Evolutionary conservation across 225 moss, liverwort and hornwort genomes (phyloP), one percentile per base, ranked within the genome.

Genomic region (Lunularia cruciata): DNA sequence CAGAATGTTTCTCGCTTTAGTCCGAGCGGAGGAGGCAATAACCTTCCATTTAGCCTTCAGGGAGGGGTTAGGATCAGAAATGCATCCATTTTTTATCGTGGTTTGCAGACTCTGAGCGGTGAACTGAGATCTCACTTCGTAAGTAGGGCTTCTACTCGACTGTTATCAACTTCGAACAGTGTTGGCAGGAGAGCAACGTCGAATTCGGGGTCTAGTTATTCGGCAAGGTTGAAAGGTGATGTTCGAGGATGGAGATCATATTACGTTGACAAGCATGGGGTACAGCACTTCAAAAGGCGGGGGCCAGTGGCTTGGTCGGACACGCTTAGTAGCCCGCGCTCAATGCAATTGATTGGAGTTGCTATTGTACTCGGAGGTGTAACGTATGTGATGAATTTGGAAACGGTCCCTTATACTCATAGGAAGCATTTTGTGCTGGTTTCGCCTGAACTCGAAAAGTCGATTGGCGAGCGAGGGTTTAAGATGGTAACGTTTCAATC

Each of bases 361-460:
- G 57, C 72, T 12, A 86, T 77, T 32, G 59, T 70, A 46, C 86
- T 79, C 20, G 86, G 68, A n/a, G 55, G 79, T 9, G 84, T 89
- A 22, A 38, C 89, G 4, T 98, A 98, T 68, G 78, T 69, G 64
- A 83, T 45, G 47, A 83, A 98, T 78, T 68, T 75, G 70, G 83
- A 98, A 81, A 85, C 80, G n/a, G 88, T 98, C 32, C 93, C 93
- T 15, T 93, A 89, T 73, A 93, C 93, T 3, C 89, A 88, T 68
- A 87, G 93, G 37, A 69, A 79, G 57, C 98, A 93, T 75, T 87
- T 98, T 39, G 81, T 98, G 35, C 67, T 98, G 72, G 74, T 98
- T 25, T 69, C 86, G 4, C 93, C 98, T 15, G 45, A 5, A 34
- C 59, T 86, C 54, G 98, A 98, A 62, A 81, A 82, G 65, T 49